Base-by-base conservation (phyloP, 73 alveolate species). In the Halteria grandinella region DNA sequence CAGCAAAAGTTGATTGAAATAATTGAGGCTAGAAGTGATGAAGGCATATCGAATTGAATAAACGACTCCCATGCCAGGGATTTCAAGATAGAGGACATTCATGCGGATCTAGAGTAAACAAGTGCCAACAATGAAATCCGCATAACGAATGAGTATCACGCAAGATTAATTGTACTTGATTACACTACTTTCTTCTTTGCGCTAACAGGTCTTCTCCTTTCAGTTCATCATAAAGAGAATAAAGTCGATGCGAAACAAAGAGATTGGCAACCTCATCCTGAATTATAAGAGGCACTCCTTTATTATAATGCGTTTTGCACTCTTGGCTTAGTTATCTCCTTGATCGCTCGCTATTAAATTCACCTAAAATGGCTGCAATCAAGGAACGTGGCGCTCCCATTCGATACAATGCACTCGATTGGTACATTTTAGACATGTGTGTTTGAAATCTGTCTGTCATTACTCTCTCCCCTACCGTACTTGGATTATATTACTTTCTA, bases 381-480 rank as follows among this genome's bases (percentile, higher is more conserved):
- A 54, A 83, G 88, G 70, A 73, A 82, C 54, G 75, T 51, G 36
- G 58, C 64, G 32, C 49, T 75, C 7, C 40, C 51, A 45, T 69
- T 39, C 58, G 91, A 75, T 53, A 82, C 51, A 44, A 51, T 79
- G 23, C 50, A 60, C 59, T 79, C 59, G 53, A 55, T 83, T n/a
- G 87, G 82, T 51, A 62, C 21, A 53, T 85, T 27, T 29, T 52
- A 77, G 41, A 34, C 33, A 15, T 11, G 76, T 55, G 11, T 79
- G 0, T 32, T 54, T 23, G 97, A 89, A 62, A 41, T 85, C 15
- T 21, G 85, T 10, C 25, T 86, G n/a, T 51, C 58, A 47, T 63
- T 64, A 18, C 40, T 79, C 6, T 66, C 89, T 23, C 97, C 97
- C 14, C 36, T 85, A 55, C 97, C 97, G 10, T 79, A 45, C 63